Percentiles rank a stretch among this genome's conserved stretches.
Evolutionary conservation across 2,329 filamentous ascomycete species (phyloP).

Genomic region (Dactylella cylindrospora): DNA sequence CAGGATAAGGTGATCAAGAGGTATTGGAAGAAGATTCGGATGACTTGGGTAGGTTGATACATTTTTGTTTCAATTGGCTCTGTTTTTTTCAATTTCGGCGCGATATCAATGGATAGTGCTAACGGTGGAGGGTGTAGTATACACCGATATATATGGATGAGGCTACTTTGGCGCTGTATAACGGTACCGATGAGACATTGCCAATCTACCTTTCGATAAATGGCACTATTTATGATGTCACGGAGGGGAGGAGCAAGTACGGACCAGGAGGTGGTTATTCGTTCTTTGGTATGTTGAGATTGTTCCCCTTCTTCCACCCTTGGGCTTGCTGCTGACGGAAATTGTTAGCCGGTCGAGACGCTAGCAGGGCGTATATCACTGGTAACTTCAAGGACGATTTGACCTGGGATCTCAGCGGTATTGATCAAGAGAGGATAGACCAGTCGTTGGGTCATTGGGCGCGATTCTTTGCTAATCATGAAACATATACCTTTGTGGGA

Average conservation of each 20-base stretch:
- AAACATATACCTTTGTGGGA: constrained; percentile 36
- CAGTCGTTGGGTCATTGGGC: constrained; percentile 39
- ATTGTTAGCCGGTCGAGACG: constrained; percentile 69
- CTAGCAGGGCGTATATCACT: constrained; percentile 84
- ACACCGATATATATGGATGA: constrained; percentile 72
- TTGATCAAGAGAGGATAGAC: constrained; percentile 58
- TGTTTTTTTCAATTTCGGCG: constrained; percentile 3
- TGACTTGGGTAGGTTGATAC: constrained; percentile 53
- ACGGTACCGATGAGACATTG: constrained; percentile 71
- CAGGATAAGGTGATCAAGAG: constrained; percentile 65
- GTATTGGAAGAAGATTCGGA: constrained; percentile 64
- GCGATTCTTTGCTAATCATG: constrained; percentile 30
- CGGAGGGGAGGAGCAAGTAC: constrained; percentile 68
- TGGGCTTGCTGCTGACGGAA: background rate
- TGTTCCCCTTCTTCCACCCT: background rate
- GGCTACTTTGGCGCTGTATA: constrained; percentile 69
- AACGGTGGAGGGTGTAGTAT: constrained; percentile 50
- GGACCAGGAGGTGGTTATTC: constrained; percentile 83
- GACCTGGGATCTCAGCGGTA: constrained; percentile 79
- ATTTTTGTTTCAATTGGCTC: constrained; percentile 1
- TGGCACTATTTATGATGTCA: constrained; percentile 81
- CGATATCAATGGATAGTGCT: background rate
- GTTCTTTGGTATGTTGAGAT: constrained; percentile 61
- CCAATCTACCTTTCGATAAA: constrained; percentile 92
- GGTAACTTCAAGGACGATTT: constrained; percentile 87